These are phyloP conservation scores for Neurospora sublineolata DNA, from an alignment of 495 filamentous ascomycete species.

Conservation along the genomic window DNA sequence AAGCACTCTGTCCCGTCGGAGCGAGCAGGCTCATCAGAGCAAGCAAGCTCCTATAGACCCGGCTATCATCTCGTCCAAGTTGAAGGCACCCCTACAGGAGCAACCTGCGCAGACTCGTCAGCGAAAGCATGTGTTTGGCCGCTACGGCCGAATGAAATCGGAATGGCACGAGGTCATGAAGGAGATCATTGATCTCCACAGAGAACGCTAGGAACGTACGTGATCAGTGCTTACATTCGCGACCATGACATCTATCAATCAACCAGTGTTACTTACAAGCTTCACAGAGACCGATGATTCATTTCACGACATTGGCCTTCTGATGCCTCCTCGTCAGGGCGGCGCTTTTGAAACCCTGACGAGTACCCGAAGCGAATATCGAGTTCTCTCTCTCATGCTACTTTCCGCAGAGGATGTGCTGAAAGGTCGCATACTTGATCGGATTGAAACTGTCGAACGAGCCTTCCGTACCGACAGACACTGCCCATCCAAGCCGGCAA, in stretches of 20 bases:
- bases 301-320: not conserved
- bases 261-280: not conserved
- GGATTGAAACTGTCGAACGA: not conserved
- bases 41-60: conserved; percentile 56
- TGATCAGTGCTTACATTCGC: not conserved
- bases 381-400: not conserved
- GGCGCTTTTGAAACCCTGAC: too few species aligned
- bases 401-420: not conserved
- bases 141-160: not conserved
- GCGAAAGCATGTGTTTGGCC: not conserved
- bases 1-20: too few species aligned
- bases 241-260: not conserved
- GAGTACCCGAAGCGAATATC: not conserved
- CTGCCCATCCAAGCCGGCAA: not conserved
- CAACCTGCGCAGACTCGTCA: conserved; percentile 28
- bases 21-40: not conserved
- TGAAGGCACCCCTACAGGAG: conserved; percentile 37
- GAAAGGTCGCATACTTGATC: not conserved
- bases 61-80: conserved; percentile 66
- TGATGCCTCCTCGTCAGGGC: too few species aligned
- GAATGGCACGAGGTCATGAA: not conserved
- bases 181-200: not conserved
- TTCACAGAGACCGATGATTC: not conserved
- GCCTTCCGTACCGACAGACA: not conserved
- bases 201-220: not conserved